Base-by-base conservation (phyloP, 2,329 filamentous ascomycete species). In the Aspergillus sp. region DNA sequence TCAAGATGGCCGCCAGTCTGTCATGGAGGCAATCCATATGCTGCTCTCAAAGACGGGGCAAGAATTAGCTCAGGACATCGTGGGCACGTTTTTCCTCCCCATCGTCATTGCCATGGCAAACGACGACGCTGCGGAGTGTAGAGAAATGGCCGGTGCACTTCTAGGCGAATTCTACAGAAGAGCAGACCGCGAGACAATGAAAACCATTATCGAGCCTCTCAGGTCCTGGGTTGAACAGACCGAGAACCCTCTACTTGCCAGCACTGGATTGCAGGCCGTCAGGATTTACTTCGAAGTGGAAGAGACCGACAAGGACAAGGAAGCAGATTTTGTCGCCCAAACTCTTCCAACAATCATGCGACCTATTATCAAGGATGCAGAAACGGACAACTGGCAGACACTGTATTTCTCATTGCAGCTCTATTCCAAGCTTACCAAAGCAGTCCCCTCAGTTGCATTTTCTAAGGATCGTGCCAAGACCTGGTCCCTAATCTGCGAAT, bases 1-100 rank as follows among this genome's bases (percentile, higher is more conserved):
- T 67, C 87, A 92, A 65, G 90, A 95, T 59, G 95, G 95, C 27
- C 85, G 96, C 39, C 82, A 96, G 60, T 97, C 93, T 1, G 91
- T 97, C 27, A 91, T 99, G 85, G 95, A 99, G 75, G 86, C 93
- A 3, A 82, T 97, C 46, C 89, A 96, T 69, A 81, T 93, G 44
- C 80, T 99, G n/a, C 80, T 98, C 20, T 87, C 85, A 62, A 98
- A 97, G 75, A 88, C 93, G 4, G 88, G 89, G 0, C 85, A 91
- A 40, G 89, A 92, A 24, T 86, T 93, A 46, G 85, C 93, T 7
- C 91, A 96, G 71, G 90, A 96, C 64, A 84, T 96, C 34, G 83
- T 91, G 0, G 85, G 86, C 1, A 89, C 86, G 19, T 90, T 92
- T 70, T 99, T 97, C 77, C 82, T 96, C 20, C 92, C 93, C 0